phyloP scores from a whole-genome alignment of 164 flowering plant genomes.

The Piper betle region DNA sequence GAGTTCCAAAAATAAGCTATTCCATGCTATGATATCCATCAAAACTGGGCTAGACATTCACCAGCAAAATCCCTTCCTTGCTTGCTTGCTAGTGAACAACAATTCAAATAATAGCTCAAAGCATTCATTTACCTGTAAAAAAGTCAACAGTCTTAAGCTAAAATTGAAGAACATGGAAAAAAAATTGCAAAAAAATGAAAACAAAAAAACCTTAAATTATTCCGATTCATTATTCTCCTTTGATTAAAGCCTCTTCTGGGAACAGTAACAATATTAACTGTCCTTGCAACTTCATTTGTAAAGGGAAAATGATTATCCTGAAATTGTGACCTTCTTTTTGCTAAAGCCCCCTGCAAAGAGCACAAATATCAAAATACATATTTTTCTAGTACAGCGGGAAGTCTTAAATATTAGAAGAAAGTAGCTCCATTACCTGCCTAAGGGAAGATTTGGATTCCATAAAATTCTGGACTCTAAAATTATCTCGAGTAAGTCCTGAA shows the following conservation, averaged over 20 bases:
- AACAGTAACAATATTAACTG: conserved; percentile 54
- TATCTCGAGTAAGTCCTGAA: conserved; percentile 25
- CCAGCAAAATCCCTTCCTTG: neutral
- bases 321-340: conserved; percentile 73
- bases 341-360: conserved; percentile 53
- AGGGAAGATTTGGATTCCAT: conserved; percentile 63
- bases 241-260: conserved; percentile 32
- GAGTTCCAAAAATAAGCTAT: neutral
- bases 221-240: conserved; percentile 29
- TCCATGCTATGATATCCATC: neutral
- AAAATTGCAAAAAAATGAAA: neutral
- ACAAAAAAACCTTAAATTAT: conserved; percentile 6
- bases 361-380: neutral
- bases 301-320: conserved; percentile 65
- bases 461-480: conserved; percentile 40
- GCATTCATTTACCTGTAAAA: neutral
- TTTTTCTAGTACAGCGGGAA: neutral
- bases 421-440: conserved; percentile 53
- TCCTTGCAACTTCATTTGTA: conserved; percentile 58
- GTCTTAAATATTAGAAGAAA: neutral
- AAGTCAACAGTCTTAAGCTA: too few relatives aligned
- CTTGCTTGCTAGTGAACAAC: neutral
- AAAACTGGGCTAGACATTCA: neutral
- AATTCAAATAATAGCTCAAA: neutral
- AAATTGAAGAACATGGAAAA: neutral